Evolutionary conservation across 495 filamentous ascomycete species (phyloP), one percentile per base, ranked within the genome.

Genomic region (Wilcoxina mikolae): DNA sequence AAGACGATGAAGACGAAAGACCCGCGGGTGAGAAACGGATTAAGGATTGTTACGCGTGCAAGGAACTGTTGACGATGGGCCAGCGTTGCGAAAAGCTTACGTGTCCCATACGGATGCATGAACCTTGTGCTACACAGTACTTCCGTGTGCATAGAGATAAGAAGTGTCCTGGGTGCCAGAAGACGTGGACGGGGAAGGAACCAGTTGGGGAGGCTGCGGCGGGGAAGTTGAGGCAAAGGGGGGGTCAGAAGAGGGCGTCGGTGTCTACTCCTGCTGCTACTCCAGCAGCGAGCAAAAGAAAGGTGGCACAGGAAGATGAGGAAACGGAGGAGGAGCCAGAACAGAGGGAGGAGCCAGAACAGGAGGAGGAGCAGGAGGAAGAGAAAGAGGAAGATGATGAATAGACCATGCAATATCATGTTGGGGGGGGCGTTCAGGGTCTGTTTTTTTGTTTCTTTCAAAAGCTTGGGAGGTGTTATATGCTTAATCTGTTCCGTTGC

Each of bases 21-120:
- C 67, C 0, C 69, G 64, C 41, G 60, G 57, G 48, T 15, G 57
- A 62, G 11, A 57, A 83, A 59, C 76, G 76, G 56, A 83, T 98
- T 65, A 94, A 91, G 76, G 78, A 80, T 55, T 98, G 91, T 69
- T 76, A 81, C 65, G 86, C 84, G 1, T 98, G 91, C 67, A 85
- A 78, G 68, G 88, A 95, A 67, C 84, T 96, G 53, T 77, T 95
- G 54, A 96, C 88, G 5, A 70, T 85, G 56, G 90, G 90, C 3
- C 82, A 90, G 75, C 78, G 90, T 20, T 96, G 90, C 67, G 67
- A 72, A 3, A 76, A 84, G 33, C 69, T 73, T 17, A 73, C 78
- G 18, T 96, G 90, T 62, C 62, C 57, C 12, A 73, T 81, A 2
- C 73, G 90, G 18, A 67, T 95, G 18, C 90, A 96, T 65, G 78